Percentiles rank a stretch among this genome's conserved stretches.
phyloP scores from a whole-genome alignment of 1,284 basidiomycete species.

The Trametes sp. region DNA sequence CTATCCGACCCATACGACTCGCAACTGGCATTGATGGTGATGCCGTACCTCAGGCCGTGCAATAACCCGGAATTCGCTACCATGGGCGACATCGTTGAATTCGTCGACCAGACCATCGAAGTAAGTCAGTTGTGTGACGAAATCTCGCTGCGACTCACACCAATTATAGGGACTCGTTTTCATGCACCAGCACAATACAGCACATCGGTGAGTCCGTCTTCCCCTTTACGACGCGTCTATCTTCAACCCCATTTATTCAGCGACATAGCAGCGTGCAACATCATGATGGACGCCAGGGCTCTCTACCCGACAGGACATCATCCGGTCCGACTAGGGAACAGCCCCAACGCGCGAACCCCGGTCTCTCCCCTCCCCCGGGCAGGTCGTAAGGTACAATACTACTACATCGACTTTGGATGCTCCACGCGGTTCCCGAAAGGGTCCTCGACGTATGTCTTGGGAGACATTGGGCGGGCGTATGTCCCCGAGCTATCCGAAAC shows the following conservation, averaged over 20 bases:
- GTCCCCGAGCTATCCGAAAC: constrained; percentile 36
- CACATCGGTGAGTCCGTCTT: constrained; percentile 34
- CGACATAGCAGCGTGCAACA: constrained; percentile 37
- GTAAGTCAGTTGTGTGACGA: no score
- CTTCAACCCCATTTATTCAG: background rate
- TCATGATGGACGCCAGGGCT: constrained; percentile 40
- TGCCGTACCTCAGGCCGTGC: constrained; percentile 37
- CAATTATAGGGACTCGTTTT: constrained; percentile 35
- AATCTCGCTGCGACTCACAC: no score
- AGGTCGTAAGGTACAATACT: constrained; percentile 34
- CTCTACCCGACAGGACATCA: constrained; percentile 39
- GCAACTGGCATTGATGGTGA: constrained; percentile 30
- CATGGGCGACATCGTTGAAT: constrained; percentile 39
- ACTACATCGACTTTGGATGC: constrained; percentile 41
- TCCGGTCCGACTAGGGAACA: constrained; percentile 22
- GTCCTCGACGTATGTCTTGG: constrained; percentile 1
- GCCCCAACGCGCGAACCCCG: constrained; percentile 18
- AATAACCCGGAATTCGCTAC: constrained; percentile 33
- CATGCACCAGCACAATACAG: constrained; percentile 36
- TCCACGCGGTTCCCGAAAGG: constrained; percentile 24
- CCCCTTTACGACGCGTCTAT: no score
- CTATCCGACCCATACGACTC: constrained; percentile 17
- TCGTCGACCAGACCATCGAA: constrained; percentile 38
- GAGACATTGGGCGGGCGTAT: constrained; percentile 13
- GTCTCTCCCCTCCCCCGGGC: constrained; percentile 17